Percentiles rank a stretch among this genome's conserved stretches.
Conservation (phyloP, 768 basidiomycete species). For the Strobilomyces echinocephalus region DNA sequence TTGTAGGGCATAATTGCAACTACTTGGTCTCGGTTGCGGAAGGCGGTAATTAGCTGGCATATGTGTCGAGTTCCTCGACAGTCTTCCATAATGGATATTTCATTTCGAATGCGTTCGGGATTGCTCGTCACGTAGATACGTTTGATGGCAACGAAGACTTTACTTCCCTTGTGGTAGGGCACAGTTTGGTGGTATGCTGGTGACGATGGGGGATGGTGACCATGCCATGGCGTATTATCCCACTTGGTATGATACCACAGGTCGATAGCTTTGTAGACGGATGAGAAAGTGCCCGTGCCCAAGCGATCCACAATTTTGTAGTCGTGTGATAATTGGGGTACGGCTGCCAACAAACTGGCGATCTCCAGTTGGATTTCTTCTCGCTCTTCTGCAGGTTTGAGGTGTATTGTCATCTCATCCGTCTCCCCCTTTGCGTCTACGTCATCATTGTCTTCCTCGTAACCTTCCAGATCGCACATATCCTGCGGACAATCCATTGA, state of each 20-base stretch:
- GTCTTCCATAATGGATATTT: constrained; percentile 84
- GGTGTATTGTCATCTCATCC: constrained; percentile 56
- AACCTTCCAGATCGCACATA: constrained; percentile 33
- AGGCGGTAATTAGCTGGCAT: constrained; percentile 92
- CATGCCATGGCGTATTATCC: constrained; percentile 74
- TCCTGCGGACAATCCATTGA: constrained; percentile 36
- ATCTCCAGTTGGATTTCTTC: constrained; percentile 78
- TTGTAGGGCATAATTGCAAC: constrained; percentile 94
- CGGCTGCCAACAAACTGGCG: constrained; percentile 54
- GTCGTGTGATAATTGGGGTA: constrained; percentile 59
- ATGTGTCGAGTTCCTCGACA: constrained; percentile 81
- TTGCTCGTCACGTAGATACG: constrained; percentile 96
- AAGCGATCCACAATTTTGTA: constrained; percentile 86
- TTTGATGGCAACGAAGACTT: constrained; percentile 89
- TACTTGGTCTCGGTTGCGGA: constrained; percentile 86
- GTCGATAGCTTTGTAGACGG: constrained; percentile 98
- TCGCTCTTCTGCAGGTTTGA: constrained; percentile 62
- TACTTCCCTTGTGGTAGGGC: constrained; percentile 37
- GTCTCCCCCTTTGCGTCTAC: constrained; percentile 34
- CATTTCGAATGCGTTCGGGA: constrained; percentile 88
- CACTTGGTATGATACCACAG: constrained; percentile 66
- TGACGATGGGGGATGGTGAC: constrained; percentile 54
- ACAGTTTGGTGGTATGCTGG: constrained; percentile 62
- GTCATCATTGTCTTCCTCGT: constrained; percentile 35
- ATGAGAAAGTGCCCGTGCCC: constrained; percentile 97